Percentiles rank a stretch among this genome's conserved stretches.
These are phyloP conservation scores for Penicillium maclennaniae DNA, from an alignment of 495 filamentous ascomycete genomes.

Conservation along the genomic window DNA sequence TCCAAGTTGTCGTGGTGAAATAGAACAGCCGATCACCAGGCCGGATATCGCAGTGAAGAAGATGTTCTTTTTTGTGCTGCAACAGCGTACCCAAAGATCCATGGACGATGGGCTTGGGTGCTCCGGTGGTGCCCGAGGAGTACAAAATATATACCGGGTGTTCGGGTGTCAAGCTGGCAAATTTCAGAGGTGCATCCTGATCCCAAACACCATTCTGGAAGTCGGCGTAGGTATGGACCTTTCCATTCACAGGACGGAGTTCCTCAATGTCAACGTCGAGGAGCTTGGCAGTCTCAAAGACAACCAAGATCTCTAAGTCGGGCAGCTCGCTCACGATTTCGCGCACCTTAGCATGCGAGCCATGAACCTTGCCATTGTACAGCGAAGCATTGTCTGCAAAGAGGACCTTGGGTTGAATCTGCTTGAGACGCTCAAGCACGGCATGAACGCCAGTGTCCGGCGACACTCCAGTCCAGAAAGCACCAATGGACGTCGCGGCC, in stretches of 20 bases:
- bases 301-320: constrained; percentile 59
- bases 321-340: constrained; percentile 64
- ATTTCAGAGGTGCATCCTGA: constrained; percentile 50
- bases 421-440: constrained; percentile 75
- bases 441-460: constrained; percentile 77
- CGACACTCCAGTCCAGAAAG: constrained; percentile 87
- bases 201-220: constrained; percentile 46
- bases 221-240: constrained; percentile 45
- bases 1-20: constrained; percentile 89
- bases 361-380: constrained; percentile 84
- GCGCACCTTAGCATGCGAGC: constrained; percentile 64
- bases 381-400: constrained; percentile 83
- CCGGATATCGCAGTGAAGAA: constrained; percentile 73
- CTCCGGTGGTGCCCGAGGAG: constrained; percentile 82
- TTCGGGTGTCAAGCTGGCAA: constrained; percentile 71
- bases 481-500: constrained; percentile 71
- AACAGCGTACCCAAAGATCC: constrained; percentile 81
- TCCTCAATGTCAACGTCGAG: constrained; percentile 46
- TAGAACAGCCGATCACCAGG: constrained; percentile 68
- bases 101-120: constrained; percentile 90
- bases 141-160: constrained; percentile 90
- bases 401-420: constrained; percentile 75
- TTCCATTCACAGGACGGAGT: constrained; percentile 45
- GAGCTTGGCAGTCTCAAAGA: constrained; percentile 60
- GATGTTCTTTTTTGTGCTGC: constrained; percentile 93